Conservation (phyloP, 805 yeast genomes). For the Teunomyces barrocoloradensis region DNA sequence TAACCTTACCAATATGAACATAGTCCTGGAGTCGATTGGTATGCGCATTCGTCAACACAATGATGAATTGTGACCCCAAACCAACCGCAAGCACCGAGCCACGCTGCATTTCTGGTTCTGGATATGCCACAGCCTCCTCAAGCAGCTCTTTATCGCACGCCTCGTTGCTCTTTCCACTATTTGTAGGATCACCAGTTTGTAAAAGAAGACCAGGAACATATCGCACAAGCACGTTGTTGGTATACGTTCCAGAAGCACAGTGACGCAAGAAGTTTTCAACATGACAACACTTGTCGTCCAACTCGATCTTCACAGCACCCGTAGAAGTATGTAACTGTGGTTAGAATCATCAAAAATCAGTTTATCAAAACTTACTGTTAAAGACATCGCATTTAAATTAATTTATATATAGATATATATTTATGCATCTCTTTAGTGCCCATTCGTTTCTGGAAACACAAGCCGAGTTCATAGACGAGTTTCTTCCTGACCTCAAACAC, state of each 20-base stretch:
- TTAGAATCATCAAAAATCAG: background rate
- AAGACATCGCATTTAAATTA: conserved; percentile 8
- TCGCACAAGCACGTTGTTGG: conserved; percentile 12
- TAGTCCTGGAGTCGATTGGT: conserved; percentile 10
- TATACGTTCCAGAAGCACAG: conserved; percentile 20
- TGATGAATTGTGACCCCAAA: conserved; percentile 21
- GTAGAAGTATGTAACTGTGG: conserved; percentile 15
- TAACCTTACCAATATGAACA: conserved; percentile 14
- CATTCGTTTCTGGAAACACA: conserved; percentile 15
- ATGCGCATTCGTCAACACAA: conserved; percentile 13
- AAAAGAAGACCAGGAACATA: conserved; percentile 18
- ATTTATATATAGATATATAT: background rate
- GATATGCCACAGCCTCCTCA: background rate
- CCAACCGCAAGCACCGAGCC: conserved; percentile 15
- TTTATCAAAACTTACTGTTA: conserved; percentile 6
- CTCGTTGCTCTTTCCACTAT: conserved; percentile 12
- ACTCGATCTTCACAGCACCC: conserved; percentile 16
- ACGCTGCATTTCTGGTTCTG: conserved; percentile 4
- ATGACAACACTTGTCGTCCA: conserved; percentile 11
- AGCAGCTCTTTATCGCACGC: conserved; percentile 9
- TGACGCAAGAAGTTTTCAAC: conserved; percentile 20
- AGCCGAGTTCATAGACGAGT: conserved; percentile 17
- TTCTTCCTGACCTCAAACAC: conserved; percentile 18
- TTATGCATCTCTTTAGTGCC: background rate
- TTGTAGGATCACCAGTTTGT: conserved; percentile 21